Conservation (phyloP, 2,329 filamentous ascomycete species). For the Colletotrichum simmondsii region DNA sequence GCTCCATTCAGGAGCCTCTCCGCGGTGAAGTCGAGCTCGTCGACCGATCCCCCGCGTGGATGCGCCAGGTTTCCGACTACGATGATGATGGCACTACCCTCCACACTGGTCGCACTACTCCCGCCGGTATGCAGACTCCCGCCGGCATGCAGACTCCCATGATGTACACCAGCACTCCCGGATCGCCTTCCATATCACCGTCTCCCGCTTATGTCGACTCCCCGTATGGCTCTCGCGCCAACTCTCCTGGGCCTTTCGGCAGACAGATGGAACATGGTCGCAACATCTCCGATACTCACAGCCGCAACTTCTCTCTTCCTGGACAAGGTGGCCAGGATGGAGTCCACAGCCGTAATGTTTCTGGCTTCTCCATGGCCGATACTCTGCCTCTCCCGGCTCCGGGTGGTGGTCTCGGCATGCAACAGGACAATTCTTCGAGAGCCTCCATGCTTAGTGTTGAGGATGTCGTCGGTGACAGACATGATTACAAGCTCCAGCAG, state of each 20-base stretch:
- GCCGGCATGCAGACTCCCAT: constrained; percentile 26
- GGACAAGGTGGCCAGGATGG: constrained; percentile 22
- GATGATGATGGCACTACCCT: constrained; percentile 32
- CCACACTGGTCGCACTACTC: constrained; percentile 29
- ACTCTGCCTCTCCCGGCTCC: constrained; percentile 40
- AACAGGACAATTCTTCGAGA: constrained; percentile 36
- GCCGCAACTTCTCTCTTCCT: constrained; percentile 27
- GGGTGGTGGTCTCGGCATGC: constrained; percentile 21
- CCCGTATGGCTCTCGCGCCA: constrained; percentile 22
- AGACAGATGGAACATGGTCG: constrained; percentile 18
- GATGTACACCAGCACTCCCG: constrained; percentile 26
- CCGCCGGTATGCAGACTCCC: constrained; percentile 26
- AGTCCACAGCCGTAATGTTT: constrained; percentile 24
- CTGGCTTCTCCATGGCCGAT: constrained; percentile 37
- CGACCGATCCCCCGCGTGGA: constrained; percentile 33
- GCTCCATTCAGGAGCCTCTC: constrained; percentile 19
- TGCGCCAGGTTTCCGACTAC: constrained; percentile 32
- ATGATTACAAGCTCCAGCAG: constrained; percentile 71
- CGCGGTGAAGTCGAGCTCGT: constrained; percentile 33
- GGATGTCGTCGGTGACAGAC: constrained; percentile 68
- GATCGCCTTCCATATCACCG: constrained; percentile 29
- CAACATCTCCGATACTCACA: constrained; percentile 16
- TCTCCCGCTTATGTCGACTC: constrained; percentile 27
- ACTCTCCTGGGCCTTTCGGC: constrained; percentile 14
- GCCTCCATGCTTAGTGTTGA: constrained; percentile 64